phyloP scores from a whole-genome alignment of 768 basidiomycete genomes.

The Daedaleopsis nitida region DNA sequence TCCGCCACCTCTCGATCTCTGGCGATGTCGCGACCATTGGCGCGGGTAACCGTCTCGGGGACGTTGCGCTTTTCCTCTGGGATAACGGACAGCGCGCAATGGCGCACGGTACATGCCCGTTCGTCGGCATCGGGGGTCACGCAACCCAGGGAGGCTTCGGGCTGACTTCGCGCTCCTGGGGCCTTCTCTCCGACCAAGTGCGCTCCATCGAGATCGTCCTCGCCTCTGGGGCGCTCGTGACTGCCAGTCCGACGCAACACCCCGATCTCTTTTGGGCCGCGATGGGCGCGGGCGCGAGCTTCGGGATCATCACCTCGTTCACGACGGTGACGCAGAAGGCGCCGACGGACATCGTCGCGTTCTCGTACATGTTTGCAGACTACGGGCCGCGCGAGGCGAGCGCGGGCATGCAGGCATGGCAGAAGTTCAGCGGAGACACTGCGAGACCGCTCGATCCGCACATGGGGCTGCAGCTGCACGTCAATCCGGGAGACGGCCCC shows the following conservation, averaged over 20 bases:
- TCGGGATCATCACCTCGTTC: slow-evolving; percentile 6
- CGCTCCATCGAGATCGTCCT: slow-evolving; percentile 1
- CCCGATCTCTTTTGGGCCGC: slow-evolving; percentile 5
- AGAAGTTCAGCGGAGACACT: slow-evolving; percentile 1
- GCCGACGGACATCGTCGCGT: background rate
- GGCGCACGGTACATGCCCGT: slow-evolving; percentile 2
- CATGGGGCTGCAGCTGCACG: slow-evolving; percentile 1
- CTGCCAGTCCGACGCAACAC: background rate
- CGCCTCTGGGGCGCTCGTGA: background rate
- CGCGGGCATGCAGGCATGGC: slow-evolving; percentile 1
- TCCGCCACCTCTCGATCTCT: slow-evolving; percentile 1
- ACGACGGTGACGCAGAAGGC: slow-evolving; percentile 1
- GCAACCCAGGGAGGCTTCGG: background rate
- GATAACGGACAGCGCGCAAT: background rate
- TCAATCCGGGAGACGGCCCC: background rate
- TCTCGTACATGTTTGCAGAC: slow-evolving; percentile 2
- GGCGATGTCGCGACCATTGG: slow-evolving; percentile 1
- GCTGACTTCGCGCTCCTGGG: background rate
- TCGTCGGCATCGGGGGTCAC: slow-evolving; percentile 1
- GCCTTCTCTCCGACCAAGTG: slow-evolving; percentile 1
- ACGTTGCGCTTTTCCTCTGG: slow-evolving; percentile 7
- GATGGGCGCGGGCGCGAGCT: slow-evolving; percentile 3
- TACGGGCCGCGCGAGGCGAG: background rate
- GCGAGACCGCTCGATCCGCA: background rate
- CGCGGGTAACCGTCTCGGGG: slow-evolving; percentile 1